A percentile compares a stretch with the other conserved stretches of the same genome.
Evolutionary conservation across 2,329 filamentous ascomycete species (phyloP).

Genomic region (Pezicula rhizophila): DNA sequence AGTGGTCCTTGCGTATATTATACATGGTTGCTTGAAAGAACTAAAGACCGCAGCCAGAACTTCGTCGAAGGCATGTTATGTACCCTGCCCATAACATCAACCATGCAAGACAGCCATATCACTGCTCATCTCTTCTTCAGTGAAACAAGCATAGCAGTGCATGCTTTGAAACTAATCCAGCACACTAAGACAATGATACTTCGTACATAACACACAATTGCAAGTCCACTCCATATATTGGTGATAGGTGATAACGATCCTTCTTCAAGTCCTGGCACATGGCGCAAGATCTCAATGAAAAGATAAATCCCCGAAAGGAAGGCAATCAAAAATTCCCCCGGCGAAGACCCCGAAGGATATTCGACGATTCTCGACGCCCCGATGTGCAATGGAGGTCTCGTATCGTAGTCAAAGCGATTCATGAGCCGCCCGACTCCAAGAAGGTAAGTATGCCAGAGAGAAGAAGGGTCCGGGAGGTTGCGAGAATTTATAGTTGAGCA

Average conservation of each 20-base stretch:
- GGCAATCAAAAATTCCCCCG: slow-evolving; percentile 31
- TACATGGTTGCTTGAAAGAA: no score
- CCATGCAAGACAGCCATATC: no score
- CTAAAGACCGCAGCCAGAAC: no score
- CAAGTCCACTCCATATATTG: no score
- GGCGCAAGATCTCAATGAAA: slow-evolving; percentile 32
- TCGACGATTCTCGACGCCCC: slow-evolving; percentile 38
- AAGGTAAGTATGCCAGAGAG: slow-evolving; percentile 33
- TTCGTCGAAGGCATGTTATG: no score
- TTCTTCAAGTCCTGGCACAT: slow-evolving; percentile 31
- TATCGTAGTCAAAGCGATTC: slow-evolving; percentile 20
- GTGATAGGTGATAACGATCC: slow-evolving; percentile 4
- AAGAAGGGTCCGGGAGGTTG: slow-evolving; percentile 8
- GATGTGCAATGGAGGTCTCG: slow-evolving; percentile 53
- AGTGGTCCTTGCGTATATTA: no score
- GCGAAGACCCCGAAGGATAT: slow-evolving; percentile 28
- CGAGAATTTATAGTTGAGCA: slow-evolving; percentile 5
- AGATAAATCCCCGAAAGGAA: slow-evolving; percentile 11
- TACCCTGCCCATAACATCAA: no score
- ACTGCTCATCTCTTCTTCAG: no score
- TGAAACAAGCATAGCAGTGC: no score
- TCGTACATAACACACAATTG: no score
- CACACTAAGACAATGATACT: no score
- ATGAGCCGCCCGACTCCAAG: slow-evolving; percentile 23
- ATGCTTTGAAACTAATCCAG: no score